These are phyloP conservation scores for Scenedesmus sp. DNA, from an alignment of 163 green algal genomes.

Conservation along the genomic window DNA sequence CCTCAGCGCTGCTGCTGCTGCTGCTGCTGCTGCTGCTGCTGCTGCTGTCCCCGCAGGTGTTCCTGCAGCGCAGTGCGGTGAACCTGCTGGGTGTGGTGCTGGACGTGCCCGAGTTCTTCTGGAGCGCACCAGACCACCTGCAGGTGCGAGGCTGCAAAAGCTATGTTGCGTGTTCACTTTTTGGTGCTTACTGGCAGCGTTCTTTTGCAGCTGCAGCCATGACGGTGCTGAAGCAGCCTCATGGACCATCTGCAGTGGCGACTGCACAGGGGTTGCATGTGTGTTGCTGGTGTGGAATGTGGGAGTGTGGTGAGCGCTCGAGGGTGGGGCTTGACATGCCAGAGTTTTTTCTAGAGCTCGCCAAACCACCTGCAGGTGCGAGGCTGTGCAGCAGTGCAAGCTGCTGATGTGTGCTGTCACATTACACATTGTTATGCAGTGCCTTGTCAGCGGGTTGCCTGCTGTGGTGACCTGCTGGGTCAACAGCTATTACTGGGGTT, in stretches of 20 bases:
- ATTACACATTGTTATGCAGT: no score
- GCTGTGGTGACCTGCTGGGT: no score
- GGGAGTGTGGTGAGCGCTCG: background rate
- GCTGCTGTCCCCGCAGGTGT: constrained; percentile 77
- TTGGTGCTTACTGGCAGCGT: no score
- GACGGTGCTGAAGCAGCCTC: background rate
- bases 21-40: background rate
- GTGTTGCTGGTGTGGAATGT: no score
- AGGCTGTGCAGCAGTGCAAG: no score
- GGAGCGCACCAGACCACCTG: constrained; percentile 49
- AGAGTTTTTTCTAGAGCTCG: background rate
- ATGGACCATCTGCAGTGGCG: background rate
- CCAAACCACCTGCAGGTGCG: no score
- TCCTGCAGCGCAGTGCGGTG: constrained; percentile 85
- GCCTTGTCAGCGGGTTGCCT: no score
- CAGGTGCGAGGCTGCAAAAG: constrained; percentile 20
- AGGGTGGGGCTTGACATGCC: background rate
- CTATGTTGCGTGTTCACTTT: no score
- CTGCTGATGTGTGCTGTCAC: no score
- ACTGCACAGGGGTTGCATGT: background rate
- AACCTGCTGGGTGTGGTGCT: constrained; percentile 90
- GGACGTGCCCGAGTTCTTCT: constrained; percentile 82
- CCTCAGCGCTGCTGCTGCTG: background rate
- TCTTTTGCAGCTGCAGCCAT: no score
- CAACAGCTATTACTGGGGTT: no score